Conservation (phyloP, 2,329 filamentous ascomycete species). For the Exophiala bonariae region DNA sequence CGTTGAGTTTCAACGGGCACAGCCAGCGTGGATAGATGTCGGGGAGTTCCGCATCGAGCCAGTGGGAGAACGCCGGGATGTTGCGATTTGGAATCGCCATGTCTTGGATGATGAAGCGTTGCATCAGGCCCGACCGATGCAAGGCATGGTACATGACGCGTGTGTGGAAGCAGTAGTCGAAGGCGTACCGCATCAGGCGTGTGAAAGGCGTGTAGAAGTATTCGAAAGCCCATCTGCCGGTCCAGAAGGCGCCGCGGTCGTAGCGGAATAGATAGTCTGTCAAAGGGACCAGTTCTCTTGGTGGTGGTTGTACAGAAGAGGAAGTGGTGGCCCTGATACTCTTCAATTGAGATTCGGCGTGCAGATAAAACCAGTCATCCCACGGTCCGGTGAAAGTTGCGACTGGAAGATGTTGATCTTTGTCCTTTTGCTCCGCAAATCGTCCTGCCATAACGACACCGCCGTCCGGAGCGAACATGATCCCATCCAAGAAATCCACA, state of each 20-base stretch:
- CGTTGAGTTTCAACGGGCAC: conserved; percentile 46
- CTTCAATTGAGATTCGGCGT: conserved; percentile 29
- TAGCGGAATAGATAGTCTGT: conserved; percentile 46
- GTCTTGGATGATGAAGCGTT: conserved; percentile 63
- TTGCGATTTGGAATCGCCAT: conserved; percentile 57
- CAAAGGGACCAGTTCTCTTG: conserved; percentile 33
- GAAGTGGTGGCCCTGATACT: no score
- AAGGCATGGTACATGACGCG: conserved; percentile 63
- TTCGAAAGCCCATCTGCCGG: conserved; percentile 59
- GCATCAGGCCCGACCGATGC: conserved; percentile 57
- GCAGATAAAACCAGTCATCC: conserved; percentile 55
- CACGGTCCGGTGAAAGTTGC: conserved; percentile 28
- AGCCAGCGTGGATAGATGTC: conserved; percentile 59
- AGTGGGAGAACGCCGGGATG: conserved; percentile 55
- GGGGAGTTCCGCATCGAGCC: conserved; percentile 43
- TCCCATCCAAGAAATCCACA: conserved; percentile 51
- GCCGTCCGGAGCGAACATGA: conserved; percentile 46
- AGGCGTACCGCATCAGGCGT: conserved; percentile 55
- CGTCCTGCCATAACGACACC: conserved; percentile 64
- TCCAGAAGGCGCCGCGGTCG: conserved; percentile 67
- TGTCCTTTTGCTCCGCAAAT: conserved; percentile 46
- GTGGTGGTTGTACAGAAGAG: not conserved
- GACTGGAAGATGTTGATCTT: conserved; percentile 6
- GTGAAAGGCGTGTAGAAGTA: conserved; percentile 65
- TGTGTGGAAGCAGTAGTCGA: conserved; percentile 63